Base-by-base conservation (phyloP, 108 stramenopile genomes). In the Skeletonema costatum region DNA sequence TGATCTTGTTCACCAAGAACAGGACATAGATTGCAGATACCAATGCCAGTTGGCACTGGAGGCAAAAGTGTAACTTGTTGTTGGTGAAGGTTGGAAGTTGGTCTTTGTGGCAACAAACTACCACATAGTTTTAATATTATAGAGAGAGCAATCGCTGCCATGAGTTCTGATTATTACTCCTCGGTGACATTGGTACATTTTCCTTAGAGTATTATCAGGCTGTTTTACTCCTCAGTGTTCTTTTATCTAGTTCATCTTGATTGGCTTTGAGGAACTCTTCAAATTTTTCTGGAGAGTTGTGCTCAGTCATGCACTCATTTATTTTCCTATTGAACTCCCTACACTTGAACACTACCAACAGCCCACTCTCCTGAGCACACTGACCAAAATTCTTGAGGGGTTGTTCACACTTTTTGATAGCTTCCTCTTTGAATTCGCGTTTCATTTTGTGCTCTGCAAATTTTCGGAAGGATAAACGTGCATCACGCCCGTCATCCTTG, bases 401-500 rank as follows among this genome's bases (percentile, higher is more conserved):
- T 2, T 80, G 59, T 9, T 85, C 74, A 64, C 96, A 97, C 39
- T 86, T 92, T 71, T 90, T 85, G 53, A 93, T 86, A 30, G 94
- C 94, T 25, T 75, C 85, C 29, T 87, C 86, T 60, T 93, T 92
- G 80, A 93, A 92, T 78, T 95, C 94, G 30, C 82, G 85, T 66
- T 92, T 87, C 74, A 97, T 79, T 78, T 88, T 85, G 75, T 95
- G 87, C 60, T 96, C 95, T n/a, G 88, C 91, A 78, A 90, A 90
- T 53, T 87, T 80, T 2, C 86, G 87, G 66, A 91, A 91, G 58
- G 80, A 81, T 3, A 91, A 71, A 2, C 90, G 80, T 6, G 77
- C 70, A 17, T 89, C 88, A 3, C 90, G 81, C 3, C 80, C 79
- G 1, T 80, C 79, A 64, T 84, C 83, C 75, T 81, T 84, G 53